Evolutionary conservation across 495 filamentous ascomycete genomes (phyloP).

Genomic region (Penicillium waksmanii): DNA sequence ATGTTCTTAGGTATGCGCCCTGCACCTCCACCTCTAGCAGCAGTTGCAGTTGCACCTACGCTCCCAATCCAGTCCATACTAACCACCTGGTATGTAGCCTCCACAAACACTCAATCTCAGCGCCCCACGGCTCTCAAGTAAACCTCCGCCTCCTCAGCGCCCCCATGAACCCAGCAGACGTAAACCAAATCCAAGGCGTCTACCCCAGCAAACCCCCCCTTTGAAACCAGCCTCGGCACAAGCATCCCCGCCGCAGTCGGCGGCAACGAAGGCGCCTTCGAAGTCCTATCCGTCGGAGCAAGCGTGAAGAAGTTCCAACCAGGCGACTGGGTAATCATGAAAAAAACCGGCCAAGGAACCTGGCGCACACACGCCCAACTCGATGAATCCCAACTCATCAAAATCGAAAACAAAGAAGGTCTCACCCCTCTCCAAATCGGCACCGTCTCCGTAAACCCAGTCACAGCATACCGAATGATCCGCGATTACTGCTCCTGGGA

Average conservation of each 20-base stretch:
- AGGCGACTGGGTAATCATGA: conserved; percentile 94
- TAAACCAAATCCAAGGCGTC: conserved; percentile 96
- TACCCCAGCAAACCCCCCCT: conserved; percentile 84
- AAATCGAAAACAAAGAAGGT: conserved; percentile 66
- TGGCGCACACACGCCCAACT: conserved; percentile 88
- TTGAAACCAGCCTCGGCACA: conserved; percentile 75
- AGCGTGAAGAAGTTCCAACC: conserved; percentile 56
- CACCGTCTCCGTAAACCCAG: conserved; percentile 88
- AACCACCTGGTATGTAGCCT: conserved; percentile 48
- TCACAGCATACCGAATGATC: conserved; percentile 91
- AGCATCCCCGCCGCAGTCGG: conserved; percentile 69
- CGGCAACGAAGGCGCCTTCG: conserved; percentile 92
- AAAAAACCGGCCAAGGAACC: conserved; percentile 77
- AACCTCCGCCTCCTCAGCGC: conserved; percentile 79
- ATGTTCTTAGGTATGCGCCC: conserved; percentile 68
- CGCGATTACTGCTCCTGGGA: conserved; percentile 73
- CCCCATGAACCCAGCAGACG: conserved; percentile 95
- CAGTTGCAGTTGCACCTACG: no score
- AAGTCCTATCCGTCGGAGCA: conserved; percentile 70
- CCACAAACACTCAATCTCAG: conserved; percentile 81
- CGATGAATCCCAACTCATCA: conserved; percentile 65
- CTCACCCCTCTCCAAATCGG: conserved; percentile 75
- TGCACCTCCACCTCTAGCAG: conserved; percentile 10
- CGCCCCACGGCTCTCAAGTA: conserved; percentile 62
- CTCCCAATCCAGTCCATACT: not conserved